phyloP scores from a whole-genome alignment of 1,284 basidiomycete genomes.

The Takashimella tepidaria region DNA sequence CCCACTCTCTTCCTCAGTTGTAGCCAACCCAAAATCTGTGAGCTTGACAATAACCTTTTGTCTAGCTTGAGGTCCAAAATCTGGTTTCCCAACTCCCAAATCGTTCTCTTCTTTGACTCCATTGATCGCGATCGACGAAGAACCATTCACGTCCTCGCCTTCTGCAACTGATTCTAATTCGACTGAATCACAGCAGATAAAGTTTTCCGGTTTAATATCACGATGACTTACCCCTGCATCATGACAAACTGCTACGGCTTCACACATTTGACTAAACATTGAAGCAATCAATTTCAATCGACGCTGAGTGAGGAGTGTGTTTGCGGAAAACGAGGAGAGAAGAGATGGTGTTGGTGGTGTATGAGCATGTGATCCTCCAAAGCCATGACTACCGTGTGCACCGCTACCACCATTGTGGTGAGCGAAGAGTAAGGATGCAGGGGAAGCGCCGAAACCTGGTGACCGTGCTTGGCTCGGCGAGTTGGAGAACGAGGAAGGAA shows the following conservation, averaged over 20 bases:
- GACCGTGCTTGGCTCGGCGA: slow-evolving; percentile 20
- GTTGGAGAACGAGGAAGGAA: slow-evolving; percentile 31
- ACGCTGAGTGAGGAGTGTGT: slow-evolving; percentile 74
- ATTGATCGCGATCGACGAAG: slow-evolving; percentile 17
- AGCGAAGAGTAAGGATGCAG: slow-evolving; percentile 14
- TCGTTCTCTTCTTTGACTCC: slow-evolving; percentile 39
- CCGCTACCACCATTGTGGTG: slow-evolving; percentile 27
- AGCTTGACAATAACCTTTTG: slow-evolving; percentile 79
- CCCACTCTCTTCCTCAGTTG: slow-evolving; percentile 76
- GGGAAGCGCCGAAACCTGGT: slow-evolving; percentile 20
- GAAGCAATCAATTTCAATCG: slow-evolving; percentile 86
- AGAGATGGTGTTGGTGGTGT: slow-evolving; percentile 93
- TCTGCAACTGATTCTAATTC: slow-evolving; percentile 54
- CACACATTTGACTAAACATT: slow-evolving; percentile 99
- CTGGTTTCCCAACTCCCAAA: slow-evolving; percentile 20
- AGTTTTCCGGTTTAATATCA: slow-evolving; percentile 98
- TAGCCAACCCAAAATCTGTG: slow-evolving; percentile 94
- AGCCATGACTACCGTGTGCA: slow-evolving; percentile 12
- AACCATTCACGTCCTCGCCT: slow-evolving; percentile 45
- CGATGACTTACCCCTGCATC: slow-evolving; percentile 87
- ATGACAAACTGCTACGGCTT: slow-evolving; percentile 94
- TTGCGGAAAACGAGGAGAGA: slow-evolving; percentile 77
- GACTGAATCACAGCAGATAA: slow-evolving; percentile 73
- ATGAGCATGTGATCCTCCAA: slow-evolving; percentile 39
- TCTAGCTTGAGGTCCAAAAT: slow-evolving; percentile 45